Evolutionary conservation across 495 filamentous ascomycete genomes (phyloP).

Genomic region (Coniosporium apollinis): DNA sequence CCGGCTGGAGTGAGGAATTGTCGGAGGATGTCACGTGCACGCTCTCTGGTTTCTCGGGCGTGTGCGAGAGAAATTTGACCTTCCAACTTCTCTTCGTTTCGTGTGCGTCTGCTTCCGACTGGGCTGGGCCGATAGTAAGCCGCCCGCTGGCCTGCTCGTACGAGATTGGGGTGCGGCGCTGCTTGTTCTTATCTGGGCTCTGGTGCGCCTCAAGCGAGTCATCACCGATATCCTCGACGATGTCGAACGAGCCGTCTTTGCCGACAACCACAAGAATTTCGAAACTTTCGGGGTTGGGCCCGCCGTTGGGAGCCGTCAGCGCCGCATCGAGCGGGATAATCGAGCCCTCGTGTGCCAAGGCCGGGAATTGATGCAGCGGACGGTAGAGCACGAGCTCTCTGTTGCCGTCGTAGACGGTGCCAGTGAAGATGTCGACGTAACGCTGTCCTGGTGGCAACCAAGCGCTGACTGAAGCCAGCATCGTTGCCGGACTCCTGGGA

Average conservation of each 20-base stretch:
- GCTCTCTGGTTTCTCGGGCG: no score
- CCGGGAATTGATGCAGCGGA: conserved; percentile 26
- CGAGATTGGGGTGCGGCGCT: conserved; percentile 1
- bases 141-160: background rate
- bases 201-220: no score
- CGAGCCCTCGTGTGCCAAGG: conserved; percentile 35
- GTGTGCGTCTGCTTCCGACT: no score
- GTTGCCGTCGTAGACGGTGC: conserved; percentile 34
- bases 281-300: conserved; percentile 22
- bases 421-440: conserved; percentile 36
- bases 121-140: conserved; percentile 1
- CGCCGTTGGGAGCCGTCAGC: conserved; percentile 24
- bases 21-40: no score
- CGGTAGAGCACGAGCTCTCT: conserved; percentile 31
- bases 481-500: conserved; percentile 24
- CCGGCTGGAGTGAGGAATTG: no score
- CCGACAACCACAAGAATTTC: conserved; percentile 37
- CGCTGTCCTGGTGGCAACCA: conserved; percentile 35
- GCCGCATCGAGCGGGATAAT: conserved; percentile 34
- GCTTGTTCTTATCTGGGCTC: no score
- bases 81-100: no score
- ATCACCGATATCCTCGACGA: conserved; percentile 25
- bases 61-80: no score
- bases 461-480: conserved; percentile 23
- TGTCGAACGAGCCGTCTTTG: conserved; percentile 27